Percentiles rank a stretch among this genome's conserved stretches.
Evolutionary conservation across 495 filamentous ascomycete genomes (phyloP).

Genomic region (Penicilliopsis zonata): DNA sequence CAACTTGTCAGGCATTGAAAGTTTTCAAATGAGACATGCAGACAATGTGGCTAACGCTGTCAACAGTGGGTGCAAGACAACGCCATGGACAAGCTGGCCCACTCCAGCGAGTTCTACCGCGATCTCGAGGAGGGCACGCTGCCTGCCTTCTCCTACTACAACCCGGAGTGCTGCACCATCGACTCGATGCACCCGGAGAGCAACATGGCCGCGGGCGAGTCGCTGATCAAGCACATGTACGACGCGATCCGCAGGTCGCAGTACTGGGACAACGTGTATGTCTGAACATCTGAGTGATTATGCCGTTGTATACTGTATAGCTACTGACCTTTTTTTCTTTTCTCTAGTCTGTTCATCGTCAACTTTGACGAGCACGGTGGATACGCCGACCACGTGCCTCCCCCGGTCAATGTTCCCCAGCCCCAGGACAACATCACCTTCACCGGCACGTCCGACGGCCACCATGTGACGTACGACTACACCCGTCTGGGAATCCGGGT

Average conservation of each 20-base stretch:
- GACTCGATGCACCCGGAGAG: conserved; percentile 37
- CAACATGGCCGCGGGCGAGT: conserved; percentile 33
- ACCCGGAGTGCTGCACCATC: conserved; percentile 39
- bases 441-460: conserved; percentile 24
- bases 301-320: too few species aligned
- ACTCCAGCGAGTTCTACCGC: conserved; percentile 21
- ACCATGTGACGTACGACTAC: conserved; percentile 31
- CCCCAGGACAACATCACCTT: conserved; percentile 32
- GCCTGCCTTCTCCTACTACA: conserved; percentile 35
- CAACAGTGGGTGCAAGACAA: conserved; percentile 23
- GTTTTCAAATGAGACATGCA: too few species aligned
- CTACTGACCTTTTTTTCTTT: too few species aligned
- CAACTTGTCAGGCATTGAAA: too few species aligned
- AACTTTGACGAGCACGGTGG: conserved; percentile 40
- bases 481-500: conserved; percentile 36
- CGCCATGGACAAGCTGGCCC: conserved; percentile 17
- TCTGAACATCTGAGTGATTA: too few species aligned
- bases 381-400: conserved; percentile 38
- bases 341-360: conserved; percentile 33
- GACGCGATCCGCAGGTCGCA: conserved; percentile 32
- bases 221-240: conserved; percentile 38
- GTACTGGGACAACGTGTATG: conserved; percentile 31
- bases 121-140: conserved; percentile 27
- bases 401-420: conserved; percentile 25
- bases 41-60: conserved; percentile 18